Evolutionary conservation across 192 early-diverging fungal species (phyloP).

Genomic region (Rhizophagus prolifer): DNA sequence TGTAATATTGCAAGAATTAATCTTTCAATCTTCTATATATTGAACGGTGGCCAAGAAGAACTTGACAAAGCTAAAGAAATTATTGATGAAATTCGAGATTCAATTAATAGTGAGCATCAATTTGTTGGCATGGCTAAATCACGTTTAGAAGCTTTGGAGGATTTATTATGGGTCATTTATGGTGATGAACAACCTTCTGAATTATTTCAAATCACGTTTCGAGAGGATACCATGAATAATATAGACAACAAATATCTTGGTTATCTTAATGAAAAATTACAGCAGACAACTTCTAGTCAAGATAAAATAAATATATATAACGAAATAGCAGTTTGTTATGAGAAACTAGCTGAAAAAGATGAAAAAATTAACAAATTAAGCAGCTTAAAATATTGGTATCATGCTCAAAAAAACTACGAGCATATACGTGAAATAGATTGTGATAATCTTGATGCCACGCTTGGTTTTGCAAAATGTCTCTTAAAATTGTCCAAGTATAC

Average conservation of each 20-base stretch:
- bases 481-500: neutral
- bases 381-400: neutral
- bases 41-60: neutral
- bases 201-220: neutral
- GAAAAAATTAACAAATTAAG: neutral
- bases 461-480: conserved; percentile 1
- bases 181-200: neutral
- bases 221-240: neutral
- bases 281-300: neutral
- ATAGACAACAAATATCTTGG: neutral
- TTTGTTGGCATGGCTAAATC: neutral
- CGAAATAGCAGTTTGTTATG: neutral
- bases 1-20: conserved; percentile 8
- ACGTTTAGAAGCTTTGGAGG: conserved; percentile 7
- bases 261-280: conserved; percentile 1
- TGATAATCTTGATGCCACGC: neutral
- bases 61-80: neutral
- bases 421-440: neutral
- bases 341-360: neutral
- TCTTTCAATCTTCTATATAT: neutral
- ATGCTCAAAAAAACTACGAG: neutral
- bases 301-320: neutral
- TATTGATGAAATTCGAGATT: neutral
- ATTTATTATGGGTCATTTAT: conserved; percentile 9
- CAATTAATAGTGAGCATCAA: neutral